Base-by-base conservation (phyloP, 2,329 filamentous ascomycete species). In the Fusarium drepaniforme region DNA sequence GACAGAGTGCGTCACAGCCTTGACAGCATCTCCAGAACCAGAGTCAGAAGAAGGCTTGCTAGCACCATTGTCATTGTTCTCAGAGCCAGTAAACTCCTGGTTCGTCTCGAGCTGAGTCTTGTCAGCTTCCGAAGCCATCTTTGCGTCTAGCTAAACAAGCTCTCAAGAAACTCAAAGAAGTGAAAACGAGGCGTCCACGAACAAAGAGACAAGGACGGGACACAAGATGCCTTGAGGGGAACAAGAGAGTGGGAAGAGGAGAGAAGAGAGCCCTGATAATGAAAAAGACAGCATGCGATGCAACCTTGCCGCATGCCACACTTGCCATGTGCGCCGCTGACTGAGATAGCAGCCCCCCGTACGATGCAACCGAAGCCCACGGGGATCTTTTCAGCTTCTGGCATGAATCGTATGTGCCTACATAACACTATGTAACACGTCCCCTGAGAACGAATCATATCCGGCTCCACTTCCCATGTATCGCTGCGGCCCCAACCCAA, bases 41-140 rank as follows among this genome's bases (percentile, higher is more conserved):
- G 56, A 56, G 18, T 66, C 51, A 30, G 66, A 40, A 62, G 66
- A 58, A 4, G 69, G 61, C 57, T 68, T 66, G 69, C 66, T 69
- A 18, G 23, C 25, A 25, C 42, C 18, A 4, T 64, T 61, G 49
- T 66, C 65, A n/a, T 64, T 25, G 25, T 42, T 25, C 57, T 65
- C 61, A 4, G 57, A 66, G 56, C 64, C 58, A 4, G 49, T 42
- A 15, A 62, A 46, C 59, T 69, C 66, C 35, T 68, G 42, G 58
- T 37, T 69, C 25, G 57, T 71, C 23, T 66, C 66, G 30, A 51
- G 46, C 37, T 60, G 66, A 25, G 44, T 61, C 57, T 70, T 67
- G 21, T 63, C 62, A 25, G 61, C 25, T 35, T 57, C 58, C 4
- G 57, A 51, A 58, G 68, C 46, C 69, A 71, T 71, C 16, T 64